phyloP scores from a whole-genome alignment of 108 stramenopile species.

The Pelagomonas calceolata region DNA sequence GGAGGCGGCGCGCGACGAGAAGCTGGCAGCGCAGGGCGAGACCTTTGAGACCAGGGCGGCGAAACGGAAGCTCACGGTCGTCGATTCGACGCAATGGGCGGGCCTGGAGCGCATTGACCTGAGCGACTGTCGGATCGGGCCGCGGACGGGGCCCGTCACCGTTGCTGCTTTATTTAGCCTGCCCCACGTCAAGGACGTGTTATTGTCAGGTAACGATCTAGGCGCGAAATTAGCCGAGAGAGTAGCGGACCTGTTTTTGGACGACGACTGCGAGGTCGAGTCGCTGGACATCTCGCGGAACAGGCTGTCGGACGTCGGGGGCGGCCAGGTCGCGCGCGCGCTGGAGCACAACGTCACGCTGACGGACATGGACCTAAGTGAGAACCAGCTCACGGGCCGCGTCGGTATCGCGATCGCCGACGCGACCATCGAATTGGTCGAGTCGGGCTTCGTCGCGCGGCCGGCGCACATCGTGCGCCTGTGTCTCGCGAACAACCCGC shows the following conservation, averaged over 20 bases:
- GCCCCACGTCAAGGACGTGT: not conserved
- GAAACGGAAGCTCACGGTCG: not conserved
- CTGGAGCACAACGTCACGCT: conserved; percentile 3
- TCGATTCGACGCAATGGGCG: not conserved
- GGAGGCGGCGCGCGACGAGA: not conserved
- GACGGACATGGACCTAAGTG: conserved; percentile 4
- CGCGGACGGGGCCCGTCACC: not conserved
- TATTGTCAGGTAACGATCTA: conserved; percentile 3
- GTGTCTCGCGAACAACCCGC: not conserved
- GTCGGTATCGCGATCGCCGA: conserved; percentile 5
- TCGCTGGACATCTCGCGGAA: conserved; percentile 1
- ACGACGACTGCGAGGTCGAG: not conserved
- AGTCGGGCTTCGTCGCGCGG: conserved; percentile 7
- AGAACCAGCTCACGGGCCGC: conserved; percentile 1
- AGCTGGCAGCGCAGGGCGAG: not conserved
- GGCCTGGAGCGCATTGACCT: not conserved
- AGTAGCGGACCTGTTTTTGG: not conserved
- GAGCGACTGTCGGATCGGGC: not conserved
- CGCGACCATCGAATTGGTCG: not conserved
- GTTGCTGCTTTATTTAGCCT: not conserved
- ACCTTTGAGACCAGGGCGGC: not conserved
- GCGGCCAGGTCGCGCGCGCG: not conserved
- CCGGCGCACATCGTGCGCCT: not conserved
- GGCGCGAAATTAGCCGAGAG: conserved; percentile 2
- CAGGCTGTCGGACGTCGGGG: conserved; percentile 1